A percentile compares a stretch with the other conserved stretches of the same genome.
phyloP scores from a whole-genome alignment of 257 asterid species.

The Catharanthus roseus region DNA sequence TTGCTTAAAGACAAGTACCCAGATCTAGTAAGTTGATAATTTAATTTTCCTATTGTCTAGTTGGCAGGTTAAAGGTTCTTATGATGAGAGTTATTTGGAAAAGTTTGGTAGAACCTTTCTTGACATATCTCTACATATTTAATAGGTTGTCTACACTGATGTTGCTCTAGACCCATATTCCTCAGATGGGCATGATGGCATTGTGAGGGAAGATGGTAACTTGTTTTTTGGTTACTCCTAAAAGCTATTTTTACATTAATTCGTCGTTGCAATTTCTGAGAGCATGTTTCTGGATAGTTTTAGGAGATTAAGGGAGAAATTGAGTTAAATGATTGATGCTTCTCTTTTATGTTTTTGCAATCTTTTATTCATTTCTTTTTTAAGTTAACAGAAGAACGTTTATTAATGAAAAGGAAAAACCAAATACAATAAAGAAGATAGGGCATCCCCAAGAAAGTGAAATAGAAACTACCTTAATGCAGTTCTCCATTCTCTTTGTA shows the following conservation, averaged over 20 bases:
- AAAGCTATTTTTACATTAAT: not conserved
- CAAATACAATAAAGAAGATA: too few relatives aligned
- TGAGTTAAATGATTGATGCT: not conserved
- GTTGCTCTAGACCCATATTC: slow-evolving; percentile 97
- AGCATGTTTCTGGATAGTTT: not conserved
- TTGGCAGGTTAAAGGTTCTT: slow-evolving; percentile 1
- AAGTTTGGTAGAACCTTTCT: not conserved
- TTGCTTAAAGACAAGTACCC: slow-evolving; percentile 90
- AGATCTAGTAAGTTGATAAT: slow-evolving; percentile 64
- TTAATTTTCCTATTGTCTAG: slow-evolving; percentile 9
- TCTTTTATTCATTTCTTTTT: not conserved
- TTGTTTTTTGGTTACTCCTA: not conserved
- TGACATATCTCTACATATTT: not conserved
- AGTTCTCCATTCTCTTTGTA: too few relatives aligned
- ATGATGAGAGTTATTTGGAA: not conserved
- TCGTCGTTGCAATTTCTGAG: not conserved
- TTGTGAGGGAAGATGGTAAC: slow-evolving; percentile 95
- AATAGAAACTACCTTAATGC: too few relatives aligned
- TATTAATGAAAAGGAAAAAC: too few relatives aligned
- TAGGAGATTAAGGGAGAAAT: not conserved
- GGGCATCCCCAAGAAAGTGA: too few relatives aligned
- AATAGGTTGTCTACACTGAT: slow-evolving; percentile 82
- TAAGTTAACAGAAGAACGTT: too few relatives aligned
- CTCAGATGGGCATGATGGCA: slow-evolving; percentile 98
- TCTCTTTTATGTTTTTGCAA: not conserved